Conservation (phyloP, 495 filamentous ascomycete genomes). For the Podospora appendiculata region DNA sequence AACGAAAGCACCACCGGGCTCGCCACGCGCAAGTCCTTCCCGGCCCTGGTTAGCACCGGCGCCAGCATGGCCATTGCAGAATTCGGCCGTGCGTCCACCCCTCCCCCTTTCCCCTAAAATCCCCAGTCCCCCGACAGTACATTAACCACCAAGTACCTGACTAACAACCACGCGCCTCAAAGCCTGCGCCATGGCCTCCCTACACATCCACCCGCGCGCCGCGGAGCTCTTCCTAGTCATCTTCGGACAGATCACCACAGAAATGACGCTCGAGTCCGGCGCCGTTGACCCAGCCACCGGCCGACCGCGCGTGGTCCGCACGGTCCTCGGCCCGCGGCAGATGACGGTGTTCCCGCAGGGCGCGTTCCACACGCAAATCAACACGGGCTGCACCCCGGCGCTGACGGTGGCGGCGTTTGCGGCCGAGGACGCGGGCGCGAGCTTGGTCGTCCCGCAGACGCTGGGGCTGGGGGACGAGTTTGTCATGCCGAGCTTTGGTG, state of each 20-base stretch:
- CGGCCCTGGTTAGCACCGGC: conserved; percentile 33
- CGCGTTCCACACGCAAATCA: conserved; percentile 39
- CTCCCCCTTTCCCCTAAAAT: neutral
- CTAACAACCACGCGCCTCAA: conserved; percentile 14
- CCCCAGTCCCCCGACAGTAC: no score
- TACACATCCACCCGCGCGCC: conserved; percentile 42
- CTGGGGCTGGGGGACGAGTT: conserved; percentile 28
- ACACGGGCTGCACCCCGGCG: conserved; percentile 32
- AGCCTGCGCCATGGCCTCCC: conserved; percentile 39
- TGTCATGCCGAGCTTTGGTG: conserved; percentile 23
- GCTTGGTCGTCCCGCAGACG: conserved; percentile 19
- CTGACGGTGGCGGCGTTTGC: conserved; percentile 34
- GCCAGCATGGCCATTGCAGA: conserved; percentile 28
- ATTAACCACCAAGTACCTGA: neutral
- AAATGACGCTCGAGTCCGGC: conserved; percentile 37
- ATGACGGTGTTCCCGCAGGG: conserved; percentile 38
- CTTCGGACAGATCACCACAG: conserved; percentile 23
- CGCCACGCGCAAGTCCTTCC: conserved; percentile 36
- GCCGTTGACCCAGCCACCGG: conserved; percentile 4
- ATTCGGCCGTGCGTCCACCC: neutral
- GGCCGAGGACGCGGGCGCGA: conserved; percentile 32
- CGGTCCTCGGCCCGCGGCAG: conserved; percentile 23
- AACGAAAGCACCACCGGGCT: conserved; percentile 6
- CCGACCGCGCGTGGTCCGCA: conserved; percentile 18
- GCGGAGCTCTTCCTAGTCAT: conserved; percentile 37